Conservation (phyloP, 1,284 basidiomycete species). For the Trichosporon asahii region DNA sequence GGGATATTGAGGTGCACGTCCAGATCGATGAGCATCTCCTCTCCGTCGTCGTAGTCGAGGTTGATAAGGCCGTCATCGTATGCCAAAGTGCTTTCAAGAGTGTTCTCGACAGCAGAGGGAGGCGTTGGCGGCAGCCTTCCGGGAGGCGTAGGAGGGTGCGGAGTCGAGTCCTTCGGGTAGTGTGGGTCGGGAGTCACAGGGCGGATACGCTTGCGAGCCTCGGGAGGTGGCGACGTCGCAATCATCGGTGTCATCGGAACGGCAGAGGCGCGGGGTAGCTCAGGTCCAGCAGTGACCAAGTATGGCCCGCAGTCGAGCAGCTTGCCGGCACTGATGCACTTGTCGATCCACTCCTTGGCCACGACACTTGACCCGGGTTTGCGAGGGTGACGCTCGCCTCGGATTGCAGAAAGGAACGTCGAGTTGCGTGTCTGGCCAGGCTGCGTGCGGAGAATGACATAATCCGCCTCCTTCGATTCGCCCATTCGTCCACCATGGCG, state of each 20-base stretch:
- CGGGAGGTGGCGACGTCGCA: neutral
- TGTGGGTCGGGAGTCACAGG: neutral
- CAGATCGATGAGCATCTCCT: neutral
- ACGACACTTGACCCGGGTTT: neutral
- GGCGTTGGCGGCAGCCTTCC: neutral
- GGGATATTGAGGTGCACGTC: constrained; percentile 1
- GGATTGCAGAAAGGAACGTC: neutral
- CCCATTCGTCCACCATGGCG: neutral
- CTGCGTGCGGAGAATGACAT: neutral
- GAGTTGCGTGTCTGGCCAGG: neutral
- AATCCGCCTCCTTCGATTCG: neutral
- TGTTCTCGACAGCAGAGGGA: neutral
- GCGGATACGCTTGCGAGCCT: neutral
- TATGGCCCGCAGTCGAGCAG: neutral
- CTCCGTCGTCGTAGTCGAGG: neutral
- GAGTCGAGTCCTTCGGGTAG: neutral
- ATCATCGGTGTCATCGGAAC: neutral
- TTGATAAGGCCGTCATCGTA: neutral
- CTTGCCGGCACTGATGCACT: neutral
- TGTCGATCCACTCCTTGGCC: neutral
- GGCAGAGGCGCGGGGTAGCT: neutral
- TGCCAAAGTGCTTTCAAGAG: neutral
- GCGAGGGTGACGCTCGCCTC: neutral
- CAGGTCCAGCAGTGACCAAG: neutral
- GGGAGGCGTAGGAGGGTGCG: neutral